Evolutionary conservation across 2,329 filamentous ascomycete genomes (phyloP).

Genomic region (Fusarium subglutinans): DNA sequence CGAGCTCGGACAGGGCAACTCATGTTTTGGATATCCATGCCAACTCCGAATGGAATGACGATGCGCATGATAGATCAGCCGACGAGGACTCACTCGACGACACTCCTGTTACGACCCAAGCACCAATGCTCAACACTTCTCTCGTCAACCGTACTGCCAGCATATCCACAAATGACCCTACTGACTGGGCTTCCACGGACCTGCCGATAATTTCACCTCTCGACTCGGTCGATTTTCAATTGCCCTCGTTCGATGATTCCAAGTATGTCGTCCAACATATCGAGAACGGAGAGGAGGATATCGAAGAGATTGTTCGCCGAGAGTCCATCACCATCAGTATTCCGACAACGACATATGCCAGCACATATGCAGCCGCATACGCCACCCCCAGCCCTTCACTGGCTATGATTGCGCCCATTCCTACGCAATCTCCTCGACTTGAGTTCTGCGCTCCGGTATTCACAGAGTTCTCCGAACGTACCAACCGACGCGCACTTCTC

Average conservation of each 20-base stretch:
- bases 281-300: conserved; percentile 38
- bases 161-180: conserved; percentile 18
- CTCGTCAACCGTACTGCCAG: conserved; percentile 19
- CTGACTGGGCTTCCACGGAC: conserved; percentile 35
- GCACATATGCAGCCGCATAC: conserved; percentile 26
- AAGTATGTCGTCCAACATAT: conserved; percentile 13
- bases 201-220: conserved; percentile 45
- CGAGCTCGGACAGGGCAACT: conserved; percentile 31
- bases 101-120: conserved; percentile 3
- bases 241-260: conserved; percentile 39
- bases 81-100: conserved; percentile 30
- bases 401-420: conserved; percentile 39
- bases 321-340: conserved; percentile 29
- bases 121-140: conserved; percentile 7
- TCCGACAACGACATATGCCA: conserved; percentile 27
- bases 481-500: conserved; percentile 64
- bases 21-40: conserved; percentile 14
- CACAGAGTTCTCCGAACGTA: conserved; percentile 64
- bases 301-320: conserved; percentile 43
- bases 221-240: conserved; percentile 46
- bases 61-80: conserved; percentile 24
- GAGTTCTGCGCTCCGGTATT: conserved; percentile 64
- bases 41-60: conserved; percentile 20
- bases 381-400: conserved; percentile 36
- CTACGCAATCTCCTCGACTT: conserved; percentile 49